These are phyloP conservation scores for Trichoderma breve DNA, from an alignment of 2,329 filamentous ascomycete species.

Conservation along the genomic window DNA sequence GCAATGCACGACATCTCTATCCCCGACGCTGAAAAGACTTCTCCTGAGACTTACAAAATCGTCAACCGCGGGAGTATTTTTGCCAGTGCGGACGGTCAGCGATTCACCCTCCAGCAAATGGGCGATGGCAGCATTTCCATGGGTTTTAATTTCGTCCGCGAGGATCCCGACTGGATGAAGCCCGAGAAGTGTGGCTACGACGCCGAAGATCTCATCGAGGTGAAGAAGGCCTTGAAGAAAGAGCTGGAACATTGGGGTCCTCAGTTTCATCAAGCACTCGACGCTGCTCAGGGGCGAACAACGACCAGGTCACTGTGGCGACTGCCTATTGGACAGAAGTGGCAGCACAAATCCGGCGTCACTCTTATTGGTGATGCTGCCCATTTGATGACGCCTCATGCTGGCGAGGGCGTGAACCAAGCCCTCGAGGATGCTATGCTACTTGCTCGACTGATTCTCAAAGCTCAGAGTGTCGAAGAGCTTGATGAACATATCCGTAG, in stretches of 20 bases:
- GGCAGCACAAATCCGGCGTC: conserved; percentile 10
- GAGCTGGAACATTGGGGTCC: conserved; percentile 43
- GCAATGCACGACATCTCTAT: conserved; percentile 43
- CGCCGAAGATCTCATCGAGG: conserved; percentile 37
- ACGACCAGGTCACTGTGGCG: conserved; percentile 48
- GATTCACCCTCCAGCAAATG: conserved; percentile 40
- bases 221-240: conserved; percentile 39
- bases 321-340: conserved; percentile 48
- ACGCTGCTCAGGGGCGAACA: conserved; percentile 39
- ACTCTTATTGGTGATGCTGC: conserved; percentile 19
- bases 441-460: conserved; percentile 45
- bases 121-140: conserved; percentile 49
- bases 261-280: conserved; percentile 42
- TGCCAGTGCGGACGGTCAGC: conserved; percentile 41
- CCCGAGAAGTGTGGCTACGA: conserved; percentile 45
- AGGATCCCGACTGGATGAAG: conserved; percentile 38
- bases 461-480: conserved; percentile 26
- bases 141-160: conserved; percentile 38
- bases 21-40: conserved; percentile 39
- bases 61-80: conserved; percentile 51
- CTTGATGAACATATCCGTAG: conserved; percentile 35
- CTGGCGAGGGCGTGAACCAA: conserved; percentile 30
- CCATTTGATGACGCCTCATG: conserved; percentile 17
- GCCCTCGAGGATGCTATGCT: conserved; percentile 51
- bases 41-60: conserved; percentile 43